These are phyloP conservation scores for Metschnikowia koreensis DNA, from an alignment of 805 yeast genomes.

Conservation along the genomic window DNA sequence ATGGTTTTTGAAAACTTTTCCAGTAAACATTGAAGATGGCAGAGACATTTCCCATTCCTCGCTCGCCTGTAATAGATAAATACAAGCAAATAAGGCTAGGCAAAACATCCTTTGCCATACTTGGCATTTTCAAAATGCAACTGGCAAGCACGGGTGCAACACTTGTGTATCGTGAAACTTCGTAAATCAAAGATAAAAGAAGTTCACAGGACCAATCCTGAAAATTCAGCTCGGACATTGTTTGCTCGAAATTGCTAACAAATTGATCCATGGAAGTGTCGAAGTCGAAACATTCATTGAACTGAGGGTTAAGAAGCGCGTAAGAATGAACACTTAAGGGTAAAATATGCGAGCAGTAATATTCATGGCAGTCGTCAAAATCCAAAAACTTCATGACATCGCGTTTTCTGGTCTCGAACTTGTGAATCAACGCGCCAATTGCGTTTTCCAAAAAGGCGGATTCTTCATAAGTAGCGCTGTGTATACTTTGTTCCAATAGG, in stretches of 20 bases:
- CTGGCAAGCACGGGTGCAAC: slow-evolving; percentile 18
- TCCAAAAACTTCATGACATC: slow-evolving; percentile 24
- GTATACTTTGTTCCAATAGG: slow-evolving; percentile 20
- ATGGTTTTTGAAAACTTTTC: neutral
- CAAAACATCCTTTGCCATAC: slow-evolving; percentile 22
- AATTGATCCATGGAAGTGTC: neutral
- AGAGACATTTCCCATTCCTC: neutral
- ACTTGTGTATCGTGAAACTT: neutral
- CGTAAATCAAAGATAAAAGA: slow-evolving; percentile 2
- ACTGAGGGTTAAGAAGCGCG: slow-evolving; percentile 25
- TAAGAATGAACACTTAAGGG: slow-evolving; percentile 34
- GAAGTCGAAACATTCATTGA: slow-evolving; percentile 15
- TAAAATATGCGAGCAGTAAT: slow-evolving; percentile 20
- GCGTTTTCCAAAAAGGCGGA: slow-evolving; percentile 33
- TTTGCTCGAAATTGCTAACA: slow-evolving; percentile 8
- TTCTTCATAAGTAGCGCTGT: slow-evolving; percentile 5
- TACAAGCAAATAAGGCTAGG: slow-evolving; percentile 29
- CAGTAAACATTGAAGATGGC: slow-evolving; percentile 3
- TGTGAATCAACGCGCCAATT: slow-evolving; percentile 38
- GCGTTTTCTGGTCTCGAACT: slow-evolving; percentile 17
- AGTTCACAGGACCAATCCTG: slow-evolving; percentile 6
- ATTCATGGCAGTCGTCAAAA: slow-evolving; percentile 18
- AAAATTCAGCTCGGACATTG: slow-evolving; percentile 10
- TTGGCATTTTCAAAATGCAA: slow-evolving; percentile 26
- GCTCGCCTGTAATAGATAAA: slow-evolving; percentile 15